phyloP scores from a whole-genome alignment of 148 eudicot species.

The Spergularia marina region DNA sequence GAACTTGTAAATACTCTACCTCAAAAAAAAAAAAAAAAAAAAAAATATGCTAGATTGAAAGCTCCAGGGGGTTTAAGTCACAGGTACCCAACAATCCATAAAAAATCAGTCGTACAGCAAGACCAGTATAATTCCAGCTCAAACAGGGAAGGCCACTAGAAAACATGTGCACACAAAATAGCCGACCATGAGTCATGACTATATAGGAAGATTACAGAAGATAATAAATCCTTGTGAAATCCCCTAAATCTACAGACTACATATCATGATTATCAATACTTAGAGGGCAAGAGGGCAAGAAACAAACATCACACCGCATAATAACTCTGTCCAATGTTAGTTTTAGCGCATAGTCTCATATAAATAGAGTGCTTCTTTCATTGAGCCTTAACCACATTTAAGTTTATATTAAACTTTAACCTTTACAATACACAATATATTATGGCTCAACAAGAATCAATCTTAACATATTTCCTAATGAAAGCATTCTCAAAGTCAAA shows the following conservation, averaged over 20 bases:
- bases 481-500: not conserved
- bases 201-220: not conserved
- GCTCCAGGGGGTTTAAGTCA: too few species aligned
- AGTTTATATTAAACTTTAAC: not conserved
- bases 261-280: too few species aligned
- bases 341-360: not conserved
- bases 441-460: not conserved
- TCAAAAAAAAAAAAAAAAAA: too few species aligned
- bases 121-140: too few species aligned
- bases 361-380: not conserved
- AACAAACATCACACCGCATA: not conserved
- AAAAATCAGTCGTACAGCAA: too few species aligned
- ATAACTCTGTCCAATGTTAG: not conserved
- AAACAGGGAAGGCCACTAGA: too few species aligned
- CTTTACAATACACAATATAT: not conserved
- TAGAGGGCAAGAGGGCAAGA: not conserved
- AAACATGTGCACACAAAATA: too few species aligned
- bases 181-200: too few species aligned
- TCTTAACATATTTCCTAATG: not conserved
- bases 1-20: too few species aligned
- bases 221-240: not conserved
- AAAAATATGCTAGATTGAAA: too few species aligned
- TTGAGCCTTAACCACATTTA: not conserved
- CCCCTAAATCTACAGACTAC: too few species aligned
- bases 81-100: too few species aligned